Percentiles rank a stretch among this genome's conserved stretches.
Conservation (phyloP, 306 rosid genomes). For the Hippophae tibetana region DNA sequence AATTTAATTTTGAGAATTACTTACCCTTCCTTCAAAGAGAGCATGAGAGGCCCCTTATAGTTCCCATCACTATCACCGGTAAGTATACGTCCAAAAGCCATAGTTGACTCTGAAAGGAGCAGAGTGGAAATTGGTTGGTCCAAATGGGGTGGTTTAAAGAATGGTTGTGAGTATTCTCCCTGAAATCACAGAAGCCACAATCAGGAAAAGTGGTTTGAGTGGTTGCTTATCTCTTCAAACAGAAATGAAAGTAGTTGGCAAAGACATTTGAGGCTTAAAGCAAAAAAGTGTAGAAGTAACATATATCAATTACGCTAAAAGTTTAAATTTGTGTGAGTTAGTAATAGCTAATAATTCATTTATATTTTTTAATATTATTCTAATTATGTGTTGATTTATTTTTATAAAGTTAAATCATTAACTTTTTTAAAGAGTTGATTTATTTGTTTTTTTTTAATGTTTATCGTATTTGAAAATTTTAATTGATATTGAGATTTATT, state of each 20-base stretch:
- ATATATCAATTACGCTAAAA: no score
- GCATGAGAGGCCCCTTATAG: conserved; percentile 92
- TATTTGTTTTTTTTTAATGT: no score
- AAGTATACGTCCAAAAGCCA: conserved; percentile 91
- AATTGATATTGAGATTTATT: no score
- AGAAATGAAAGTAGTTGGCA: not conserved
- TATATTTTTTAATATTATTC: no score
- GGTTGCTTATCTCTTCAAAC: not conserved
- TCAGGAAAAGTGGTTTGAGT: not conserved
- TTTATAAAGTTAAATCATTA: no score
- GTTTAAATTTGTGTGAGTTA: no score
- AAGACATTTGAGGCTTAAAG: not conserved
- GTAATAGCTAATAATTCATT: no score
- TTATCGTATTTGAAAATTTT: no score
- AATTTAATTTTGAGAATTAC: conserved; percentile 19
- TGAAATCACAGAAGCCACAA: conserved; percentile 15
- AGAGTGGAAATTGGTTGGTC: conserved; percentile 92
- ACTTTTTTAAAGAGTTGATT: no score
- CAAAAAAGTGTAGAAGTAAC: no score
- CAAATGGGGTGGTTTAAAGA: conserved; percentile 95
- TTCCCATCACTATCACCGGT: conserved; percentile 79
- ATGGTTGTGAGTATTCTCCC: conserved; percentile 97
- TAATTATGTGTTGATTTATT: no score
- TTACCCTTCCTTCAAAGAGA: conserved; percentile 83
- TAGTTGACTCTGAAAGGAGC: conserved; percentile 78